phyloP scores from a whole-genome alignment of 345 rosid species.

The Mallotus nudiflorus region DNA sequence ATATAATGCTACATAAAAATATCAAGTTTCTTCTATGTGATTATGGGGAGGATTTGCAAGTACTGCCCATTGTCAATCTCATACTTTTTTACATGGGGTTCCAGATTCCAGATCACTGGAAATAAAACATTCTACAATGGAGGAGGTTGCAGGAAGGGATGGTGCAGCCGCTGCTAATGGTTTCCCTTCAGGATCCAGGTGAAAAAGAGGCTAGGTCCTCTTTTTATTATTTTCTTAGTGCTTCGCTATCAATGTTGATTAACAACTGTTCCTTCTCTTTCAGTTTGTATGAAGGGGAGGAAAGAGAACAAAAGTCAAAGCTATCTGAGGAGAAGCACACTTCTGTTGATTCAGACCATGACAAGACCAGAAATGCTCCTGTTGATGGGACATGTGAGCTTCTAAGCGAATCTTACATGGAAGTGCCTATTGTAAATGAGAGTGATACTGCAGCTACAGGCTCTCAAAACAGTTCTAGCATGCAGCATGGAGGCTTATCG shows the following conservation, averaged over 20 bases:
- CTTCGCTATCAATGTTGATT: background rate
- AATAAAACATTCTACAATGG: conserved; percentile 26
- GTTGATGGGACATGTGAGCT: conserved; percentile 30
- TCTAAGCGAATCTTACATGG: conserved; percentile 46
- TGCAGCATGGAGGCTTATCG: conserved; percentile 44
- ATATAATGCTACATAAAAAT: background rate
- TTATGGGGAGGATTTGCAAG: background rate
- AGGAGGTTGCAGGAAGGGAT: conserved; percentile 38
- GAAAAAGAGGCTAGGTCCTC: conserved; percentile 7
- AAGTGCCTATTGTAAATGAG: conserved; percentile 39
- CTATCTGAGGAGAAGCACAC: conserved; percentile 32
- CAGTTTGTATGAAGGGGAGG: conserved; percentile 44
- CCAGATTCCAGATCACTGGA: conserved; percentile 43
- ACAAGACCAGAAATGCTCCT: conserved; percentile 8
- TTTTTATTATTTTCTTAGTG: background rate
- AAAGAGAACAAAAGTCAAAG: conserved; percentile 37
- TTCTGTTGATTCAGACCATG: conserved; percentile 23
- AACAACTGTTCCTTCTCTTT: conserved; percentile 18
- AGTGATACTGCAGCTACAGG: conserved; percentile 35
- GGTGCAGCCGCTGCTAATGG: conserved; percentile 44
- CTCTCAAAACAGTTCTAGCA: conserved; percentile 55
- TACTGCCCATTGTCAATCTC: background rate
- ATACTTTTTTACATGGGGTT: conserved; percentile 38
- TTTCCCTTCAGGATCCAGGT: conserved; percentile 54
- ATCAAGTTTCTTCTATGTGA: background rate